phyloP scores from a whole-genome alignment of 805 yeast species.

The Dipodascus geniculatus region DNA sequence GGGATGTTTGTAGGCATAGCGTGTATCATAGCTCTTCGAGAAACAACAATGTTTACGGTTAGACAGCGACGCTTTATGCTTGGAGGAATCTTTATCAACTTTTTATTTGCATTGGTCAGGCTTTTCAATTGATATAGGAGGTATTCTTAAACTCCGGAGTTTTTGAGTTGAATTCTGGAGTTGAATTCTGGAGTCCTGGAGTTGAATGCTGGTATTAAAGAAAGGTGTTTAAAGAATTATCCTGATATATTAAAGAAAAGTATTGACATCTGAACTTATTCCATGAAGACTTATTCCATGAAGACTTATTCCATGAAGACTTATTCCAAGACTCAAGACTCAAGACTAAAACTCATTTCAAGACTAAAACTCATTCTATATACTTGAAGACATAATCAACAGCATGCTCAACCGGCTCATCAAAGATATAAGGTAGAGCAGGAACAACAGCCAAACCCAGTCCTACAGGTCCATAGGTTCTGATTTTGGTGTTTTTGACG shows the following conservation, averaged over 20 bases:
- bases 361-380: not conserved
- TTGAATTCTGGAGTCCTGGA: no score
- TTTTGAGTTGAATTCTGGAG: no score
- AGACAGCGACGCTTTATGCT: constrained; percentile 57
- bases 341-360: no score
- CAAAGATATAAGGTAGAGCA: constrained; percentile 62
- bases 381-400: constrained; percentile 48
- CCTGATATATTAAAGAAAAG: no score
- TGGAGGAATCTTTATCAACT: constrained; percentile 59
- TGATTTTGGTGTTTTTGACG: constrained; percentile 34
- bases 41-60: constrained; percentile 46
- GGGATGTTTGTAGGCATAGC: constrained; percentile 72
- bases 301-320: no score
- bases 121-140: constrained; percentile 3
- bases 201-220: no score
- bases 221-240: no score
- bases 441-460: constrained; percentile 71
- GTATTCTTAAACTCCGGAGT: no score
- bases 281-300: no score
- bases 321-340: no score
- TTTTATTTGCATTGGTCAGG: constrained; percentile 40
- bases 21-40: constrained; percentile 45
- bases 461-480: constrained; percentile 68
- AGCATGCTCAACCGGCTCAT: constrained; percentile 68
- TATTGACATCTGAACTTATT: no score